phyloP scores from a whole-genome alignment of 306 rosid species.

The Cucurbita ficifolia region DNA sequence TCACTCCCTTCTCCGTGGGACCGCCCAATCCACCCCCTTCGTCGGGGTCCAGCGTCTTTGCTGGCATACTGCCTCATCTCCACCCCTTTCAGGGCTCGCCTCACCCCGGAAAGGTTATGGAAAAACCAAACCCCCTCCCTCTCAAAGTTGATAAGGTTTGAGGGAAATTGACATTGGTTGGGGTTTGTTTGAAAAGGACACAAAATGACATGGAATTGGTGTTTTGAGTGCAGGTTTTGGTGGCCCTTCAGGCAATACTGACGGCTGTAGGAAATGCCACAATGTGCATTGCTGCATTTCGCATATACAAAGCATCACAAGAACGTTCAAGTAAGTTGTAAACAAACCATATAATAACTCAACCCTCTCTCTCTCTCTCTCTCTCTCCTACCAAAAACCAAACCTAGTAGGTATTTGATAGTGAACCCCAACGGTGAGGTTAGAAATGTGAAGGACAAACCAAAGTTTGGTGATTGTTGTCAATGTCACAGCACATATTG shows the following conservation, averaged over 20 bases:
- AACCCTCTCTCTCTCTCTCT: too few species aligned
- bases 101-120: not conserved
- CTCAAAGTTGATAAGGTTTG: not conserved
- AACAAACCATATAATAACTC: not conserved
- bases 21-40: too few species aligned
- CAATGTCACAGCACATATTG: not conserved
- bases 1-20: too few species aligned
- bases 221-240: conserved; percentile 49
- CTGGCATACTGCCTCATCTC: too few species aligned
- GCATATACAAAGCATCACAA: conserved; percentile 59
- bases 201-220: not conserved
- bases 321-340: conserved; percentile 44
- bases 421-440: not conserved
- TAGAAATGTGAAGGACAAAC: not conserved
- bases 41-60: too few species aligned
- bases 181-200: not conserved
- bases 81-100: not conserved
- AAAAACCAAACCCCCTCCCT: not conserved
- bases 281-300: conserved; percentile 82
- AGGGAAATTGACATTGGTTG: not conserved
- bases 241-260: conserved; percentile 84
- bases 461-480: not conserved
- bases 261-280: conserved; percentile 79
- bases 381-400: too few species aligned
- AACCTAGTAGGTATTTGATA: not conserved